A percentile compares a stretch with the other conserved stretches of the same genome.
These are phyloP conservation scores for Pisolithus thermaeus DNA, from an alignment of 1,284 basidiomycete genomes.

Conservation along the genomic window DNA sequence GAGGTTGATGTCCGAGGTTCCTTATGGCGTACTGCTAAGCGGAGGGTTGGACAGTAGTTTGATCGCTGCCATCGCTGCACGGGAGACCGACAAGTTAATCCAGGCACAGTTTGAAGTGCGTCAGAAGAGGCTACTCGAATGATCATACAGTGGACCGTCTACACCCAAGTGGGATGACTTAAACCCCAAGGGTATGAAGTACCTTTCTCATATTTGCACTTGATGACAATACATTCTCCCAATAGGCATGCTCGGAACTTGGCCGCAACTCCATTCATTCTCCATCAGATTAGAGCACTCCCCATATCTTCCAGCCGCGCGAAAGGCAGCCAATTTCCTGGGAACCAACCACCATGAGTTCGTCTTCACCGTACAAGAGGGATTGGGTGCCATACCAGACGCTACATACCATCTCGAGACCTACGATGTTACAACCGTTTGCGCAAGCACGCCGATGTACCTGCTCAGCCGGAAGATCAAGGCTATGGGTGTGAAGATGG, in stretches of 20 bases:
- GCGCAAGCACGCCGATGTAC: constrained; percentile 97
- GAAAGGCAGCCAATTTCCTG: constrained; percentile 90
- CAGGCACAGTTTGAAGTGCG: constrained; percentile 71
- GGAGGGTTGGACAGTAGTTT: constrained; percentile 96
- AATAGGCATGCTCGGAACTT: constrained; percentile 70
- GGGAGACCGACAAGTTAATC: constrained; percentile 93
- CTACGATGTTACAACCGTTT: constrained; percentile 98
- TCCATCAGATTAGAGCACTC: constrained; percentile 95
- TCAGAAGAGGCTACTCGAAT: constrained; percentile 52
- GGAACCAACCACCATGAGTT: constrained; percentile 98
- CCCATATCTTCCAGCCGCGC: constrained; percentile 91
- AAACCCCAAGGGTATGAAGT: constrained; percentile 47
- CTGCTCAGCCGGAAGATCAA: constrained; percentile 98
- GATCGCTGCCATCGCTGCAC: constrained; percentile 94
- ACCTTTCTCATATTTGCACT: neutral
- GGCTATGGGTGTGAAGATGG: constrained; percentile 99
- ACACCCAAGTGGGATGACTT: constrained; percentile 45
- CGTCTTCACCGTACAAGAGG: constrained; percentile 99
- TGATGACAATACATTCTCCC: neutral
- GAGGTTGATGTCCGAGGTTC: constrained; percentile 97
- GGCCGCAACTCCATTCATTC: constrained; percentile 98
- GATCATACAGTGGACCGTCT: constrained; percentile 45
- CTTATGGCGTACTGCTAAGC: constrained; percentile 94
- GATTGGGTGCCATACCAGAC: constrained; percentile 94
- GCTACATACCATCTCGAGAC: constrained; percentile 99